phyloP scores from a whole-genome alignment of 176 grass and related monocot species.

The Ensete glaucum region DNA sequence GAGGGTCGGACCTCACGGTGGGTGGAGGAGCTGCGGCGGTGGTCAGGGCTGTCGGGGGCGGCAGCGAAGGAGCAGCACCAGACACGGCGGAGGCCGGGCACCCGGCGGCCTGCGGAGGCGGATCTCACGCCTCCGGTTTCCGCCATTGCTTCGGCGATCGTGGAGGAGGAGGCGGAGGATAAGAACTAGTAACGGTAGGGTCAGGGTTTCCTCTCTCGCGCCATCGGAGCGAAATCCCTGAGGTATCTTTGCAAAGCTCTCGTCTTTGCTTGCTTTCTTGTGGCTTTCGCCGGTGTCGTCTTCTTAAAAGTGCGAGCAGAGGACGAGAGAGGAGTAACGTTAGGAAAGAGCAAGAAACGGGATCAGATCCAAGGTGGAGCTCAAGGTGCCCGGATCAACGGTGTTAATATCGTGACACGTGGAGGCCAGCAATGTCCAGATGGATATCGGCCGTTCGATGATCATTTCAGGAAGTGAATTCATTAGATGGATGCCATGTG shows the following conservation, averaged over 20 bases:
- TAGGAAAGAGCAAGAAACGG: too few relatives aligned
- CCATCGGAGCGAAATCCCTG: background rate
- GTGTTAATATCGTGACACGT: too few relatives aligned
- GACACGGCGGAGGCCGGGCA: slow-evolving; percentile 26
- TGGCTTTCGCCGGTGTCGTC: background rate
- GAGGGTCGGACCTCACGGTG: background rate
- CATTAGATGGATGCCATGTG: too few relatives aligned
- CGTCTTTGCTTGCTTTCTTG: background rate
- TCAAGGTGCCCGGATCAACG: too few relatives aligned
- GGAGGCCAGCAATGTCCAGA: too few relatives aligned
- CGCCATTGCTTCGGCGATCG: background rate
- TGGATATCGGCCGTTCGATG: too few relatives aligned
- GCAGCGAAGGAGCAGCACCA: slow-evolving; percentile 73
- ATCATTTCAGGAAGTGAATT: too few relatives aligned
- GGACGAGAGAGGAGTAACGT: too few relatives aligned
- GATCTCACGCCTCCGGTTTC: slow-evolving; percentile 2
- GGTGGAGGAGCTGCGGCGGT: slow-evolving; percentile 8
- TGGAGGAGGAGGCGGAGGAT: background rate
- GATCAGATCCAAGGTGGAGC: too few relatives aligned
- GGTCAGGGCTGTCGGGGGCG: slow-evolving; percentile 41
- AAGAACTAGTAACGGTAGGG: background rate
- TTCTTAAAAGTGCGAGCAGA: background rate
- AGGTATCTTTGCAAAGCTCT: background rate
- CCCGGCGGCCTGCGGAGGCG: slow-evolving; percentile 27
- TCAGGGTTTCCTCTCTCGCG: slow-evolving; percentile 3